Conservation (phyloP, 495 filamentous ascomycete species). For the Lentithecium fluviatile region DNA sequence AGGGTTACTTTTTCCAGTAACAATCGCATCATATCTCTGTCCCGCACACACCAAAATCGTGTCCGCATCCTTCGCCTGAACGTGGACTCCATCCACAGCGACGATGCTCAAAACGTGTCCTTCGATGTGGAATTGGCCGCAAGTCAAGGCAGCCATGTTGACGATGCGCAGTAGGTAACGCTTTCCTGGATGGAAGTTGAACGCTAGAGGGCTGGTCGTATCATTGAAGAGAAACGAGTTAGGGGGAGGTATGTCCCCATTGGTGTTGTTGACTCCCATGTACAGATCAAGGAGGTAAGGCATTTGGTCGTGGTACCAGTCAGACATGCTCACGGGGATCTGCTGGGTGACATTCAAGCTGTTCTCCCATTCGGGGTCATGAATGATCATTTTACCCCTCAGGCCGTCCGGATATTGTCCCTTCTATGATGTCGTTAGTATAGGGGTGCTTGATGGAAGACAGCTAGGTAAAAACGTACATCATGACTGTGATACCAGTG, state of each 20-base stretch:
- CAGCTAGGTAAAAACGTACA: background rate
- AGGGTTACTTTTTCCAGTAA: constrained; percentile 9
- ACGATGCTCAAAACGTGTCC: constrained; percentile 24
- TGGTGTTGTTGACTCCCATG: constrained; percentile 18
- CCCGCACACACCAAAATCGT: constrained; percentile 27
- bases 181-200: constrained; percentile 21
- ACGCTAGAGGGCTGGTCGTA: constrained; percentile 1
- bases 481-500: constrained; percentile 40
- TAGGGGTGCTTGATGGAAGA: background rate
- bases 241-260: constrained; percentile 21
- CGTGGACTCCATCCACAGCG: constrained; percentile 25
- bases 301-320: constrained; percentile 34
- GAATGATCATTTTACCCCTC: constrained; percentile 28
- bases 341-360: constrained; percentile 19
- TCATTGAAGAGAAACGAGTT: constrained; percentile 30
- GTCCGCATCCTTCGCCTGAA: constrained; percentile 11
- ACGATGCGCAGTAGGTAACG: constrained; percentile 30
- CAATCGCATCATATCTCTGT: constrained; percentile 34
- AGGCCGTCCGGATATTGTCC: constrained; percentile 33
- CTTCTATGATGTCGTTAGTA: background rate
- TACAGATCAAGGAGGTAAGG: constrained; percentile 21
- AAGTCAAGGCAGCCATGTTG: constrained; percentile 16
- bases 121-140: constrained; percentile 25
- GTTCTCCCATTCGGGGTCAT: constrained; percentile 23
- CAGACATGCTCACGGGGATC: constrained; percentile 22